Percentiles rank a stretch among this genome's conserved stretches.
Evolutionary conservation across 2,329 filamentous ascomycete species (phyloP).

Genomic region (Leptosphaerulina australis): DNA sequence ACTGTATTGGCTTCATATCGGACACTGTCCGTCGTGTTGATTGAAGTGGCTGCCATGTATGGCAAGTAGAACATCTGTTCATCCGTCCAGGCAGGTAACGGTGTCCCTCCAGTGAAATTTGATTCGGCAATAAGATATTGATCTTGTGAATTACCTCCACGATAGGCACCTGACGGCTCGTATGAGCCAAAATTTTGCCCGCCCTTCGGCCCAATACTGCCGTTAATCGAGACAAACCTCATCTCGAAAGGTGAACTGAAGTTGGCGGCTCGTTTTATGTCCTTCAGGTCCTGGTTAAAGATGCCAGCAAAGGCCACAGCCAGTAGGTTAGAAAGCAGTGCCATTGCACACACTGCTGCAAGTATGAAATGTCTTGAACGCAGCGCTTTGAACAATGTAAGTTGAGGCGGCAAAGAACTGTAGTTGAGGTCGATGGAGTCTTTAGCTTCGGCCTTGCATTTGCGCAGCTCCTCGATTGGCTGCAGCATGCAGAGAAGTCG

Average conservation of each 20-base stretch:
- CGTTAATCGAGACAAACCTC: conserved; percentile 36
- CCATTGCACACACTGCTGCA: conserved; percentile 54
- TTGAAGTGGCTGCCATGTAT: conserved; percentile 32
- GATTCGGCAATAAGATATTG: conserved; percentile 54
- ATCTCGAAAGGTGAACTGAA: conserved; percentile 22
- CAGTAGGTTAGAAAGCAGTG: conserved; percentile 60
- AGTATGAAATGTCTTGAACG: conserved; percentile 56
- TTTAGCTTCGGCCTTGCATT: conserved; percentile 44
- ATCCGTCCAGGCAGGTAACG: conserved; percentile 59
- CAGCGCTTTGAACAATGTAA: conserved; percentile 56
- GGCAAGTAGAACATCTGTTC: conserved; percentile 56
- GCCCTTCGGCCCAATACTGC: conserved; percentile 25
- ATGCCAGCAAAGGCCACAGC: conserved; percentile 60
- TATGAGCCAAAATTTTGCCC: neutral
- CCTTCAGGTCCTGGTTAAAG: conserved; percentile 50
- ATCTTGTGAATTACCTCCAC: conserved; percentile 37
- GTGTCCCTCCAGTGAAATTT: conserved; percentile 53
- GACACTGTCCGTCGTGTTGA: neutral
- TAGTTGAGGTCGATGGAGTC: conserved; percentile 56
- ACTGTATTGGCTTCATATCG: conserved; percentile 37
- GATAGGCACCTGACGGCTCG: conserved; percentile 32
- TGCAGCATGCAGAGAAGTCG: conserved; percentile 60
- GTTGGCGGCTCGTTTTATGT: conserved; percentile 10
- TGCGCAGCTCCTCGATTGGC: conserved; percentile 59
- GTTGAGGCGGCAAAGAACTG: conserved; percentile 61